Evolutionary conservation across 306 rosid species (phyloP).

Genomic region (cucumber (Cucumis sativus)): Cucumber_9930_V3 NC_026659.2:8883001-8883500

Average conservation of each 20-base stretch:
- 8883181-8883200: neutral
- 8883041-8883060: slow-evolving; percentile 97
- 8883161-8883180: slow-evolving; percentile 5
- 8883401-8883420: neutral
- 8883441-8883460: neutral
- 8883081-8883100: slow-evolving; percentile 96
- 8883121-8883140: slow-evolving; percentile 83
- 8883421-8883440: neutral
- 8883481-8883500: neutral
- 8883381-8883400: neutral
- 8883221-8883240: neutral
- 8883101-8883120: slow-evolving; percentile 38
- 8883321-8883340: neutral
- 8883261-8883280: neutral
- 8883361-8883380: neutral
- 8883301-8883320: neutral
- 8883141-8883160: slow-evolving; percentile 87
- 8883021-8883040: slow-evolving; percentile 35
- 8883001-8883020: slow-evolving; percentile 6
- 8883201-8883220: no score
- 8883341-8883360: neutral
- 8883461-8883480: neutral
- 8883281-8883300: neutral
- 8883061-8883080: slow-evolving; percentile 90
- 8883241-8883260: neutral